Base-by-base conservation (phyloP, 2,329 filamentous ascomycete genomes). In the Magnaporthiopsis incrustans region DNA sequence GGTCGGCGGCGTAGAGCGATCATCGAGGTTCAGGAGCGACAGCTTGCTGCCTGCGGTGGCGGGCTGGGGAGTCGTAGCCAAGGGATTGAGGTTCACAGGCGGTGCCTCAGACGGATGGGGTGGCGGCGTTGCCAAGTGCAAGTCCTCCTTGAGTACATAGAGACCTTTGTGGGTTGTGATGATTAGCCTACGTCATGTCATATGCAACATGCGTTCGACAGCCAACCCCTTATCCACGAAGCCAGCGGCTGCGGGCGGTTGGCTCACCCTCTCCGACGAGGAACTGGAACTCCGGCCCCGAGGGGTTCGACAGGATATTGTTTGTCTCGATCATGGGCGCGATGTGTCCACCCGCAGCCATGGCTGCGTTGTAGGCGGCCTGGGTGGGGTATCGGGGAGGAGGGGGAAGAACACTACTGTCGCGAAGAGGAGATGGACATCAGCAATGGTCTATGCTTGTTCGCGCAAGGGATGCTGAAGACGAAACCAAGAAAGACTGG, bases 91-190 rank as follows among this genome's bases (percentile, higher is more conserved):
- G 72, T 96, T 97, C 65, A 90, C 78, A 57, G 93, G 79, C 27
- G 92, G 93, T 15, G 91, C 88, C 80, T 99, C 95, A 66, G 93
- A 97, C 27, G 95, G 95, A 77, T 99, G 95, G 18, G 93, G 93
- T 67, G 94, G 94, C 64, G 95, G 95, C 44, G 93, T 97, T 59
- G 95, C 94, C 65, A 99, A 88, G 69, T 92, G 89, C 33, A 99
- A 80, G 74, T 97, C 91, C 77, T 99, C 94, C 74, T 92, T 89
- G 58, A 98, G 85, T 27, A 90, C 83, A 73, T 99, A 99, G 66
- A 91, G 94, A 71, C 93, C 92, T 95, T 95, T 70, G 63, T 44
- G 32, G 71, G 59, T 62, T 30, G 44, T 53, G 2, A 25, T 22
- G n/a, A 18, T 58, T 53, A 66, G 32, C 62, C n/a, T 44, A 26